Base-by-base conservation (phyloP, 1,284 basidiomycete species). In the Takashimella koratensis region DNA sequence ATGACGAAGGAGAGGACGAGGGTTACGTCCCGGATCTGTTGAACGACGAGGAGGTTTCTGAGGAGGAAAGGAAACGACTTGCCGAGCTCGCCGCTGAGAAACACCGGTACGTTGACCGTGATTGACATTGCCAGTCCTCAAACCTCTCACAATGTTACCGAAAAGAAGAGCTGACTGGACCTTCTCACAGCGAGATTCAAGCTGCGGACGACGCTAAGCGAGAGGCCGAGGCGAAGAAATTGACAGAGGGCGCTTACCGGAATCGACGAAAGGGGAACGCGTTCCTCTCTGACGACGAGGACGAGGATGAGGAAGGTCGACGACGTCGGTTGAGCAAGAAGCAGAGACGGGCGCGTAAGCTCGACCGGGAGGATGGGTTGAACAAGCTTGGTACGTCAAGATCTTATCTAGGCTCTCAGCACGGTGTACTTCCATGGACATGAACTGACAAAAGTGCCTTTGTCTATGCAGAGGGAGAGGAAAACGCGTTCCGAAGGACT, bases 21-120 rank as follows among this genome's bases (percentile, higher is more conserved):
- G 67, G 59, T 2, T 71, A 58, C 47, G 30, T 73, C 4, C 56
- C 63, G 5, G 71, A 63, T 13, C 54, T 73, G 22, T 63, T 74
- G 6, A 65, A 74, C 46, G 72, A 74, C 54, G 51, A 57, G 21
- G 54, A 30, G 2, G 42, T 71, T 4, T 52, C 58, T 43, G 67
- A 64, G 22, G 67, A 69, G 26, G 62, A 67, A 45, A 51, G 53
- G 40, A 24, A 49, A 22, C 46, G 44, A 20, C 58, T 67, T 30
- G 64, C 65, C 25, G 67, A 60, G 25, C 54, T 67, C 8, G 66
- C 60, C 1, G 64, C 63, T 2, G 64, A 55, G 12, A 73, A 70
- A 53, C 53, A 52, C n/a, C 56, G 70, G 69, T 71, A 42, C 46
- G 67, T 57, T 3, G n/a, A 23, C 8, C 30, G 10, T 8, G 16